phyloP scores from a whole-genome alignment of 192 early-diverging fungal species.

The Coemansia umbellata region DNA sequence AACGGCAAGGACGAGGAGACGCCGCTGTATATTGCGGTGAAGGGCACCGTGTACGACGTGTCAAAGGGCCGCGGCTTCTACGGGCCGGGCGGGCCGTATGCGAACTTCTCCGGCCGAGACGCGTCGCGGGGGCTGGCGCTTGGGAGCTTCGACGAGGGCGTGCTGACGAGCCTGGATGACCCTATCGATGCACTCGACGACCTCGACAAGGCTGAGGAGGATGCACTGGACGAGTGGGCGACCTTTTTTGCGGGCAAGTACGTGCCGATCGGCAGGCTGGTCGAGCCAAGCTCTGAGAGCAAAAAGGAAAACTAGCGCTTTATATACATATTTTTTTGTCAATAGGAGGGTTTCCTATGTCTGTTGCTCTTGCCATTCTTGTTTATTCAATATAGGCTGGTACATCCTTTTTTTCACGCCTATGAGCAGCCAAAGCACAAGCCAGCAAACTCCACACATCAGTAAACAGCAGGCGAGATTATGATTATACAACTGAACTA shows the following conservation, averaged over 20 bases:
- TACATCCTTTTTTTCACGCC: no score
- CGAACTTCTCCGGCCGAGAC: constrained; percentile 95
- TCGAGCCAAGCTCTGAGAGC: constrained; percentile 30
- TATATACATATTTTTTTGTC: no score
- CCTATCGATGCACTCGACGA: constrained; percentile 83
- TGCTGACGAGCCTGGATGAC: constrained; percentile 64
- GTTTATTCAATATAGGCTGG: no score
- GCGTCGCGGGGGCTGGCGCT: constrained; percentile 90
- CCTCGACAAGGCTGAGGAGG: constrained; percentile 66
- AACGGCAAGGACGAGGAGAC: constrained; percentile 60
- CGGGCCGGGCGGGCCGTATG: constrained; percentile 89
- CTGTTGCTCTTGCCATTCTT: no score
- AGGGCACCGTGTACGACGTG: constrained; percentile 88
- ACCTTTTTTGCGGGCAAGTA: constrained; percentile 79
- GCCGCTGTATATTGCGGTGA: constrained; percentile 77
- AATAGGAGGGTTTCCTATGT: no score
- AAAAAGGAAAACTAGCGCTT: background rate
- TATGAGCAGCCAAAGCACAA: no score
- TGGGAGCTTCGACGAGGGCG: constrained; percentile 73
- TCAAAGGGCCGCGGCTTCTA: constrained; percentile 78
- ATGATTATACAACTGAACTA: no score
- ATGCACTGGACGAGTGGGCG: constrained; percentile 76
- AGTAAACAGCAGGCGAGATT: no score
- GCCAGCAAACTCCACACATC: no score
- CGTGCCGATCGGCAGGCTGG: constrained; percentile 62